Evolutionary conservation across 495 filamentous ascomycete species (phyloP).

Genomic region (Podospora pseudocomata): DNA sequence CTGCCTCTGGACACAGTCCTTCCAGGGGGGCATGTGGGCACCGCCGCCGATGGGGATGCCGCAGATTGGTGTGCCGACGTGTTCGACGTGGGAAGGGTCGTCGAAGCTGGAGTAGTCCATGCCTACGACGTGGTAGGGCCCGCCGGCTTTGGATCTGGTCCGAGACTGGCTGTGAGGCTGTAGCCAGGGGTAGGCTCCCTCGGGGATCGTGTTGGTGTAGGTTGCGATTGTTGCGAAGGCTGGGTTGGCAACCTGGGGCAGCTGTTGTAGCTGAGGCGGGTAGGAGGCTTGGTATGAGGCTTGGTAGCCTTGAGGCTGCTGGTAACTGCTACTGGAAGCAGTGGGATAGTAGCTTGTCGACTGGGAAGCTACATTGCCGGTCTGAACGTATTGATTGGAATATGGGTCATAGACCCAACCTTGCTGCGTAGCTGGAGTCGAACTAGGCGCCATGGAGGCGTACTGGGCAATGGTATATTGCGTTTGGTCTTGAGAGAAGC

Average conservation of each 20-base stretch:
- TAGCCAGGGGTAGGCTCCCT: constrained; percentile 11
- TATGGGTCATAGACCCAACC: neutral
- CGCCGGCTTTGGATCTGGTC: neutral
- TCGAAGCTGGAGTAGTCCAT: neutral
- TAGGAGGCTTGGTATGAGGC: neutral
- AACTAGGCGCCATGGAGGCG: too few relatives aligned
- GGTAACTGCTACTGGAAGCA: neutral
- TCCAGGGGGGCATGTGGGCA: constrained; percentile 26
- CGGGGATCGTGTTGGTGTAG: constrained; percentile 17
- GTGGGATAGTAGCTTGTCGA: neutral
- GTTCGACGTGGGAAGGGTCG: neutral
- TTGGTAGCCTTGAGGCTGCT: neutral
- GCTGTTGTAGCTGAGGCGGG: neutral
- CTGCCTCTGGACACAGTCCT: neutral
- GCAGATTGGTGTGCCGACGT: constrained; percentile 8
- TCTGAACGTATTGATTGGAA: neutral
- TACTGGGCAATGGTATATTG: neutral
- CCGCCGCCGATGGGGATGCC: constrained; percentile 41
- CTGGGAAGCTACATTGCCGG: neutral
- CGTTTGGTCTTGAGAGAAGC: neutral
- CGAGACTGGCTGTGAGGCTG: neutral
- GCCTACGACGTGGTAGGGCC: constrained; percentile 13
- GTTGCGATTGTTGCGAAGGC: constrained; percentile 7
- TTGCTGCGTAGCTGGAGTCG: neutral
- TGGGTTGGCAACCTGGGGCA: constrained; percentile 5